Base-by-base conservation (phyloP, 208 protist species). In the Leishmania braziliensis region DNA sequence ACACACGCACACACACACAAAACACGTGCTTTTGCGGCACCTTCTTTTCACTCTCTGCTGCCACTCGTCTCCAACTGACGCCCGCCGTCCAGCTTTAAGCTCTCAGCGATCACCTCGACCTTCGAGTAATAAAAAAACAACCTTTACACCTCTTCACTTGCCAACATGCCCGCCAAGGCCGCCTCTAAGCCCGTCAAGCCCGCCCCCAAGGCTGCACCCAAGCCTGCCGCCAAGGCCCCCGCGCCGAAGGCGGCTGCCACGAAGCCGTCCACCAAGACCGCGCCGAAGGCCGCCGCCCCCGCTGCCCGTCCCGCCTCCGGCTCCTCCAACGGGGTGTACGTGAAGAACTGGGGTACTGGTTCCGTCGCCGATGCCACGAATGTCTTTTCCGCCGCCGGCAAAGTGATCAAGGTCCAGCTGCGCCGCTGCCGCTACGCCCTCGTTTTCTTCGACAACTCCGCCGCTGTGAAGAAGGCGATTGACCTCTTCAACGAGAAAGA, bases 401-500 rank as follows among this genome's bases (percentile, higher is more conserved):
- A 90, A 23, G 88, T 96, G 56, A n/a, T 62, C 51, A 84, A 84
- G 69, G 91, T 86, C 46, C 89, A 90, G 84, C 75, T 96, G 53
- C 92, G 92, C 81, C 92, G 92, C 82, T 86, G 91, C 87, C 88
- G 88, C 84, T 96, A 94, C 91, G 92, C 89, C 51, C 77, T 96
- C 60, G 83, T 96, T 79, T 96, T 96, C 91, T 96, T 94, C 82
- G 91, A 94, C 71, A 93, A 83, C 84, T 69, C 89, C 20, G 92
- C 92, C n/a, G 90, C 90, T 46, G 92, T 96, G 86, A 94, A 93
- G 89, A 94, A 94, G 90, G 92, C 92, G 50, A 93, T 96, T 71
- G 92, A 96, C 81, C 88, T 93, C 71, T 96, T 96, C 91, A 93
- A 96, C 88, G 90, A 92, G 82, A 96, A 94, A 89, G 91, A 93